A percentile compares a stretch with the other conserved stretches of the same genome.
Evolutionary conservation across 2,329 filamentous ascomycete species (phyloP).

Genomic region (Hypomyces rosellus): DNA sequence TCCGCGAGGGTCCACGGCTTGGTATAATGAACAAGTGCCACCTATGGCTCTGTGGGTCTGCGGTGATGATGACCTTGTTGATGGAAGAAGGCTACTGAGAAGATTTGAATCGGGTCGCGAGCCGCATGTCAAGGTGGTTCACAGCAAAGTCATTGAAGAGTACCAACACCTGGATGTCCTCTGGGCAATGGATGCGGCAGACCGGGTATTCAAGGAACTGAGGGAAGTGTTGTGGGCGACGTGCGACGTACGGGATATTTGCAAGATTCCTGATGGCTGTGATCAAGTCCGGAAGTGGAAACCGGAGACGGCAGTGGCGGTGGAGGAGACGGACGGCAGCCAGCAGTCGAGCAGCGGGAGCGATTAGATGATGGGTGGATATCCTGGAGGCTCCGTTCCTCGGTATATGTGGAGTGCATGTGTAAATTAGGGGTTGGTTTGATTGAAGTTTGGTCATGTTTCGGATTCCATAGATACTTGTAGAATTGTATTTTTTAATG

Average conservation of each 20-base stretch:
- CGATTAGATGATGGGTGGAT: slow-evolving; percentile 1
- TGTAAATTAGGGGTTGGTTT: neutral
- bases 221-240: slow-evolving; percentile 82
- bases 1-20: slow-evolving; percentile 53
- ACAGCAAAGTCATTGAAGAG: slow-evolving; percentile 74
- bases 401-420: neutral
- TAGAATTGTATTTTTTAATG: no score
- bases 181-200: slow-evolving; percentile 85
- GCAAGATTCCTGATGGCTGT: slow-evolving; percentile 60
- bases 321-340: slow-evolving; percentile 12
- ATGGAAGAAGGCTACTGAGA: slow-evolving; percentile 66
- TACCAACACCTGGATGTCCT: slow-evolving; percentile 94
- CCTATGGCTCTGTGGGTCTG: slow-evolving; percentile 86
- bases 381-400: neutral
- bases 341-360: slow-evolving; percentile 20
- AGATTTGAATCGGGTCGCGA: slow-evolving; percentile 73
- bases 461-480: no score
- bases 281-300: slow-evolving; percentile 42
- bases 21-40: slow-evolving; percentile 75
- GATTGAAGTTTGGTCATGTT: no score
- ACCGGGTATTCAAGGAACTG: slow-evolving; percentile 76
- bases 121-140: slow-evolving; percentile 73
- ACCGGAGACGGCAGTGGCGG: slow-evolving; percentile 2
- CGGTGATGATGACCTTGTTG: slow-evolving; percentile 76
- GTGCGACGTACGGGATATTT: slow-evolving; percentile 46